phyloP scores from a whole-genome alignment of 2,329 filamentous ascomycete genomes.

The Verticillium nubilum region DNA sequence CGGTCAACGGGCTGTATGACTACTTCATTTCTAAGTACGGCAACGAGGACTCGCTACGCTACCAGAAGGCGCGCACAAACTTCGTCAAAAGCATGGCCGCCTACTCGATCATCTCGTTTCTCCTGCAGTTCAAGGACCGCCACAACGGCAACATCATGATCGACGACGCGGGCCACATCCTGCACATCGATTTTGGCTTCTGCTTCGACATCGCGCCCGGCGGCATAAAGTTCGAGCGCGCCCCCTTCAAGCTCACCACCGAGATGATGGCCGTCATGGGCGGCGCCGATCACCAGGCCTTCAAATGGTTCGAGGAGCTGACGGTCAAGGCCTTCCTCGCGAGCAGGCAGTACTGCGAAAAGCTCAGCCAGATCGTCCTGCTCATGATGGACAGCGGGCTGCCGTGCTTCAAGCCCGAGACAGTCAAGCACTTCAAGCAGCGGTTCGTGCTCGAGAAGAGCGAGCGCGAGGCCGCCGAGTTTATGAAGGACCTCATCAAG shows the following conservation, averaged over 20 bases:
- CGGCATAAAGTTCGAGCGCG: slow-evolving; percentile 94
- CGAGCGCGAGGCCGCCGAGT: slow-evolving; percentile 90
- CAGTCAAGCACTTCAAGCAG: slow-evolving; percentile 85
- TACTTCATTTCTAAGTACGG: slow-evolving; percentile 98
- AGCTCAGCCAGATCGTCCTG: slow-evolving; percentile 82
- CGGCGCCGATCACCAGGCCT: slow-evolving; percentile 78
- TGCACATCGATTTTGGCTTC: slow-evolving; percentile 99
- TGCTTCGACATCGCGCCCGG: slow-evolving; percentile 98
- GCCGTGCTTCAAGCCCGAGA: slow-evolving; percentile 97
- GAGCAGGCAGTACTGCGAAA: slow-evolving; percentile 77
- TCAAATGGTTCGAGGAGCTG: slow-evolving; percentile 93
- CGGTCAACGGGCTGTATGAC: slow-evolving; percentile 96
- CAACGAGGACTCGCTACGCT: slow-evolving; percentile 88
- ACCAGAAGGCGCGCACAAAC: slow-evolving; percentile 92
- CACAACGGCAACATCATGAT: slow-evolving; percentile 99
- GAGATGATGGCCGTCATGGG: slow-evolving; percentile 99
- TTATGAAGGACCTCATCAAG: slow-evolving; percentile 83
- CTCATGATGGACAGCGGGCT: slow-evolving; percentile 95
- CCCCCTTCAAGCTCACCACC: slow-evolving; percentile 93
- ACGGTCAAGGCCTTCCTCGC: slow-evolving; percentile 94
- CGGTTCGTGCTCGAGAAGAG: slow-evolving; percentile 88
- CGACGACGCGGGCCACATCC: slow-evolving; percentile 91
- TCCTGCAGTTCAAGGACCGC: slow-evolving; percentile 97
- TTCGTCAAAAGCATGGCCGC: slow-evolving; percentile 99
- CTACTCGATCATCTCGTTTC: slow-evolving; percentile 93